These are phyloP conservation scores for Solanum verrucosum DNA, from an alignment of 257 asterid species.

Conservation along the genomic window DNA sequence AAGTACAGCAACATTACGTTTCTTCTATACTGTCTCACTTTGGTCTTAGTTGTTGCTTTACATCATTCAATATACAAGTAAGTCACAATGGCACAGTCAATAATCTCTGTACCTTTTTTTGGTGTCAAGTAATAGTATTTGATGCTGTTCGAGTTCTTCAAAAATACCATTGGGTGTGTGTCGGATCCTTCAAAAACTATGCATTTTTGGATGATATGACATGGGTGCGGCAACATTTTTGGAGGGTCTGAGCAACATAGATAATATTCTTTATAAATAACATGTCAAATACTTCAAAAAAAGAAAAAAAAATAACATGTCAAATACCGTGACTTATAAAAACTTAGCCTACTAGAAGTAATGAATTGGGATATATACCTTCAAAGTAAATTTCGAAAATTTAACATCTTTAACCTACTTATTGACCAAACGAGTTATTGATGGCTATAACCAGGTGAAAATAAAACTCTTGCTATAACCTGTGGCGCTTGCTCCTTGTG, in stretches of 20 bases:
- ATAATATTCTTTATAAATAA: background rate
- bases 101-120: background rate
- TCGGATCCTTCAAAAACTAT: background rate
- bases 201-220: background rate
- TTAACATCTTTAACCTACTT: background rate
- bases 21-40: slow-evolving; percentile 73
- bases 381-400: background rate
- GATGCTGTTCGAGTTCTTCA: background rate
- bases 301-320: background rate
- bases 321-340: background rate
- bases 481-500: background rate
- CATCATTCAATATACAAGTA: slow-evolving; percentile 65
- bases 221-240: background rate
- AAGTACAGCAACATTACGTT: slow-evolving; percentile 74
- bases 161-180: background rate
- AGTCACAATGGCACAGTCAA: slow-evolving; percentile 8
- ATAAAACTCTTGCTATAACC: background rate
- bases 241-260: background rate
- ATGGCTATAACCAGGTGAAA: background rate
- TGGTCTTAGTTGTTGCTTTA: slow-evolving; percentile 55
- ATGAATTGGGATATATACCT: background rate
- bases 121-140: background rate
- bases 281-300: background rate
- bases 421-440: background rate
- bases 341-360: background rate